Conservation (phyloP, 768 basidiomycete genomes). For the Tricholoma sp. region DNA sequence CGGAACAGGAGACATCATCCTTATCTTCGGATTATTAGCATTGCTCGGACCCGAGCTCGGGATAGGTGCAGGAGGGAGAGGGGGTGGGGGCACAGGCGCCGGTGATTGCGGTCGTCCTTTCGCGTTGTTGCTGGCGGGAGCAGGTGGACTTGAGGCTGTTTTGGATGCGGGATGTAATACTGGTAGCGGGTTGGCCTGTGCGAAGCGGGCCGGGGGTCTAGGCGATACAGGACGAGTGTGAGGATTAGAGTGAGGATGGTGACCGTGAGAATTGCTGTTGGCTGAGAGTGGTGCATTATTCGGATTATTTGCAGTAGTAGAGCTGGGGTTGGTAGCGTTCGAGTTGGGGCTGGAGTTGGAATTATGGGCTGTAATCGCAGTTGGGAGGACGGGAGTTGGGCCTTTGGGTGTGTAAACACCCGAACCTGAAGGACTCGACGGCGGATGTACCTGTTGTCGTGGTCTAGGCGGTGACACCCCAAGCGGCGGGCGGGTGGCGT, state of each 20-base stretch:
- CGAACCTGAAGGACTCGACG: constrained; percentile 16
- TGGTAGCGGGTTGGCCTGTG: too few relatives aligned
- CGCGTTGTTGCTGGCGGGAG: too few relatives aligned
- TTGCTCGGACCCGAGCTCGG: background rate
- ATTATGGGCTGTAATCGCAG: background rate
- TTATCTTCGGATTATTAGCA: constrained; percentile 7
- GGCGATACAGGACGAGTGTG: too few relatives aligned
- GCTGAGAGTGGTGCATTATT: too few relatives aligned
- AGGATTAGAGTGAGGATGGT: too few relatives aligned
- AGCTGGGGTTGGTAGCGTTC: constrained; percentile 16
- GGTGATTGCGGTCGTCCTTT: too few relatives aligned
- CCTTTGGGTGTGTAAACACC: background rate
- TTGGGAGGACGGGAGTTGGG: background rate
- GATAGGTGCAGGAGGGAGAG: too few relatives aligned
- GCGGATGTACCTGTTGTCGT: constrained; percentile 18
- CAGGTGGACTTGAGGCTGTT: too few relatives aligned
- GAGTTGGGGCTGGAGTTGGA: constrained; percentile 12
- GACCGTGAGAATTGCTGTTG: too few relatives aligned
- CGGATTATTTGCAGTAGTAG: constrained; percentile 19
- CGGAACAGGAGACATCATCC: background rate
- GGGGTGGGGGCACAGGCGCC: too few relatives aligned
- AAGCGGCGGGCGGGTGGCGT: constrained; percentile 17
- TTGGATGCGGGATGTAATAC: too few relatives aligned
- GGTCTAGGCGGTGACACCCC: constrained; percentile 34
- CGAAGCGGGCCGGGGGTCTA: too few relatives aligned